A percentile compares a stretch with the other conserved stretches of the same genome.
Conservation (phyloP, 2,329 filamentous ascomycete genomes). For the Aphanoascus verrucosus region DNA sequence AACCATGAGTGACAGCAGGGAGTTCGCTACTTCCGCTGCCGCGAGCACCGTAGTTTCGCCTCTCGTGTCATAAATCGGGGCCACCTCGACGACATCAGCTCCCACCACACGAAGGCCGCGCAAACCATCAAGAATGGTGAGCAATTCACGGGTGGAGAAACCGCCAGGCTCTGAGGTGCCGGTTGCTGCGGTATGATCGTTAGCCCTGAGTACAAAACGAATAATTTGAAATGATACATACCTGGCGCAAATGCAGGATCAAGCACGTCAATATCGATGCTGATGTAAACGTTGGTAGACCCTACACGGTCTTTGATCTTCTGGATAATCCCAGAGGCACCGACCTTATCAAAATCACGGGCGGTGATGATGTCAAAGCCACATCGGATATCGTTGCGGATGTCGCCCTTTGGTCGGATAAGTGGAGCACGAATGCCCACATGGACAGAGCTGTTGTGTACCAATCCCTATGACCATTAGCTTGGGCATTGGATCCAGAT, state of each 20-base stretch:
- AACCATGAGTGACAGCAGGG: slow-evolving; percentile 60
- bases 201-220: neutral
- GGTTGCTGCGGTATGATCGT: slow-evolving; percentile 35
- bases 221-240: neutral
- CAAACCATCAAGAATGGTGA: slow-evolving; percentile 68
- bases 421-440: slow-evolving; percentile 47
- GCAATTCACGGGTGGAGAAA: slow-evolving; percentile 81
- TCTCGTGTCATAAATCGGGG: slow-evolving; percentile 69
- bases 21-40: slow-evolving; percentile 72
- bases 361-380: slow-evolving; percentile 68
- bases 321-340: slow-evolving; percentile 57
- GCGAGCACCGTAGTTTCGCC: slow-evolving; percentile 75
- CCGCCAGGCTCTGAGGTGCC: slow-evolving; percentile 84
- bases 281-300: slow-evolving; percentile 68
- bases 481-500: slow-evolving; percentile 63
- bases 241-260: slow-evolving; percentile 61
- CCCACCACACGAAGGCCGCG: slow-evolving; percentile 74
- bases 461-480: slow-evolving; percentile 45
- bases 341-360: slow-evolving; percentile 78
- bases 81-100: slow-evolving; percentile 81
- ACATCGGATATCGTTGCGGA: slow-evolving; percentile 52
- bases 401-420: slow-evolving; percentile 40
- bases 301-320: slow-evolving; percentile 63
- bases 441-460: slow-evolving; percentile 46
- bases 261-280: slow-evolving; percentile 72